Evolutionary conservation across 2,329 filamentous ascomycete genomes (phyloP).

Genomic region (Parastagonospora avenae): DNA sequence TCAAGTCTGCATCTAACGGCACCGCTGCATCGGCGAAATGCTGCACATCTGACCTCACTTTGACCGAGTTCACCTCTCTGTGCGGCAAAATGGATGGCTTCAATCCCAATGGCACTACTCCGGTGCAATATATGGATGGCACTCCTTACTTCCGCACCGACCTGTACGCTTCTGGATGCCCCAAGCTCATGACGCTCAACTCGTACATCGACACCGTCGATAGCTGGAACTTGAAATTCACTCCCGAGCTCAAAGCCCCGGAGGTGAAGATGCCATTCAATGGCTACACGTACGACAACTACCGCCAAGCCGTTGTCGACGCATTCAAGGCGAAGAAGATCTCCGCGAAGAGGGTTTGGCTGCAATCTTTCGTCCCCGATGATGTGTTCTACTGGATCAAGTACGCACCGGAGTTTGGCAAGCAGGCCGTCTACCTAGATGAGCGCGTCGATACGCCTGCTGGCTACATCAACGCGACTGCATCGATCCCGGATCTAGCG

Average conservation of each 20-base stretch:
- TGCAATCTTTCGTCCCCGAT: constrained; percentile 69
- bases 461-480: constrained; percentile 60
- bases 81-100: constrained; percentile 68
- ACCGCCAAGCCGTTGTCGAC: constrained; percentile 65
- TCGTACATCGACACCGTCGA: constrained; percentile 67
- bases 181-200: constrained; percentile 64
- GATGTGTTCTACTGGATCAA: constrained; percentile 71
- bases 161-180: constrained; percentile 66
- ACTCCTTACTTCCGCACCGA: constrained; percentile 68
- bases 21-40: constrained; percentile 65
- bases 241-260: constrained; percentile 62
- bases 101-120: constrained; percentile 67
- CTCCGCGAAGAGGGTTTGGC: constrained; percentile 49
- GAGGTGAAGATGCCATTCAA: constrained; percentile 73
- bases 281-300: constrained; percentile 68
- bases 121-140: constrained; percentile 62
- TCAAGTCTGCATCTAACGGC: constrained; percentile 38
- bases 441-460: constrained; percentile 58
- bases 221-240: constrained; percentile 61
- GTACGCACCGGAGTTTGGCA: constrained; percentile 64
- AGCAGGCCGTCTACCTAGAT: constrained; percentile 69
- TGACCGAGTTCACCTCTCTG: constrained; percentile 69
- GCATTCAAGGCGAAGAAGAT: constrained; percentile 48
- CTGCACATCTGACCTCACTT: constrained; percentile 73
- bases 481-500: constrained; percentile 61